These are phyloP conservation scores for Dipteronia dyeriana DNA, from an alignment of 345 rosid species.

Conservation along the genomic window DNA sequence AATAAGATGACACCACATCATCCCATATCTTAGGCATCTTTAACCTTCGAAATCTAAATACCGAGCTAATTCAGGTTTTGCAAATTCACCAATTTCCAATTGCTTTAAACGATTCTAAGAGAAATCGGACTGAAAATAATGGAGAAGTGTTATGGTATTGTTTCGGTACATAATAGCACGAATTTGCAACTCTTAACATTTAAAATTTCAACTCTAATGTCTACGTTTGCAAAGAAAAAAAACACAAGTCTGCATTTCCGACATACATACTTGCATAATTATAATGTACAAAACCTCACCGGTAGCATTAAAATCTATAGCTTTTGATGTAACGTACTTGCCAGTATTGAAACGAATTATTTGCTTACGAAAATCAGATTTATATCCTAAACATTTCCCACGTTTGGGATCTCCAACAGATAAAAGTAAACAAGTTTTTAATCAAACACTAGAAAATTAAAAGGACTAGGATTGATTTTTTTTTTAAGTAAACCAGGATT, in stretches of 20 bases:
- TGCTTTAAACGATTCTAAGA: neutral
- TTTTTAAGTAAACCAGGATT: neutral
- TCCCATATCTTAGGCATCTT: neutral
- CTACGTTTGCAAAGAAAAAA: neutral
- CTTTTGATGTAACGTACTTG: no score
- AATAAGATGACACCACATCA: neutral
- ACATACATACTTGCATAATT: no score
- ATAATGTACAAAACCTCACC: no score
- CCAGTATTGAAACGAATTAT: no score
- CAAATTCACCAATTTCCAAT: neutral
- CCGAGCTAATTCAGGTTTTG: neutral
- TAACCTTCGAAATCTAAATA: neutral
- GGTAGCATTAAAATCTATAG: no score
- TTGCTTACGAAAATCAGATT: slow-evolving; percentile 5
- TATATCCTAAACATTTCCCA: neutral
- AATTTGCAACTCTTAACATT: neutral
- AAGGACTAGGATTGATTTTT: no score
- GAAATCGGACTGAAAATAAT: no score
- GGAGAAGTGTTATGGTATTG: neutral
- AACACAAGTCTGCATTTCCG: neutral
- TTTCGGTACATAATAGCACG: no score
- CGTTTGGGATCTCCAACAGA: slow-evolving; percentile 13
- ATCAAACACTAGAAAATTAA: slow-evolving; percentile 1
- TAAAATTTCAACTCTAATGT: neutral
- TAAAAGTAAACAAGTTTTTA: neutral